These are phyloP conservation scores for Gymnopilus junonius DNA, from an alignment of 768 basidiomycete genomes.

Conservation along the genomic window DNA sequence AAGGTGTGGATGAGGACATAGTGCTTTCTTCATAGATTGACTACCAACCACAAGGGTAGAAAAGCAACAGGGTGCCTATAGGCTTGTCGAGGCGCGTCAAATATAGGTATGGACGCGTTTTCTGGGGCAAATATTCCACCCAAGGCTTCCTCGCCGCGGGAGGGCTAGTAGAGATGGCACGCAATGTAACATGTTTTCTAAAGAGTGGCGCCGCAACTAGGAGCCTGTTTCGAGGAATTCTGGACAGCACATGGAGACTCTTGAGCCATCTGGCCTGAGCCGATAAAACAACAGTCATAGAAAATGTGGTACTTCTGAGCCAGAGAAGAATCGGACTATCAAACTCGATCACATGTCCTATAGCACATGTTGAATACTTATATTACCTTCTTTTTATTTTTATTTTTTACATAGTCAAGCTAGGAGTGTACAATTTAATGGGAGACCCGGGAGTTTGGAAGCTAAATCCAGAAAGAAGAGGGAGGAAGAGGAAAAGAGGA, in stretches of 20 bases:
- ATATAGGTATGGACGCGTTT: conserved; percentile 77
- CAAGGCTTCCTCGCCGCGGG: conserved; percentile 46
- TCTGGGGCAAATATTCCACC: conserved; percentile 67
- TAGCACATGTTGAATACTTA: background rate
- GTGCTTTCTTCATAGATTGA: background rate
- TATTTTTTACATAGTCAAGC: conserved; percentile 1
- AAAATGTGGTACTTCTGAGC: too few species aligned
- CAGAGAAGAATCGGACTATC: background rate
- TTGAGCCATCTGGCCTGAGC: conserved; percentile 6
- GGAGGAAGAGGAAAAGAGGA: background rate
- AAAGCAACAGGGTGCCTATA: conserved; percentile 89
- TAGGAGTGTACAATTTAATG: conserved; percentile 2
- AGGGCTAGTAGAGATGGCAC: background rate
- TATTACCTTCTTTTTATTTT: conserved; percentile 7
- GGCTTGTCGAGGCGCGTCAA: conserved; percentile 94
- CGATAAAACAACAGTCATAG: conserved; percentile 5
- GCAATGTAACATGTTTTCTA: background rate
- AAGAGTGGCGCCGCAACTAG: background rate
- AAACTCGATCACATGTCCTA: background rate
- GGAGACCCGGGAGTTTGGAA: background rate
- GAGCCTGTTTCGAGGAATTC: background rate
- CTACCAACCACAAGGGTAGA: conserved; percentile 89
- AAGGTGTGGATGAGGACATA: background rate
- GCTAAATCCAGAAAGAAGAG: background rate
- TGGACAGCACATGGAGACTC: background rate